Conservation (phyloP, 2,329 filamentous ascomycete species). For the Xylariaceae sp. region DNA sequence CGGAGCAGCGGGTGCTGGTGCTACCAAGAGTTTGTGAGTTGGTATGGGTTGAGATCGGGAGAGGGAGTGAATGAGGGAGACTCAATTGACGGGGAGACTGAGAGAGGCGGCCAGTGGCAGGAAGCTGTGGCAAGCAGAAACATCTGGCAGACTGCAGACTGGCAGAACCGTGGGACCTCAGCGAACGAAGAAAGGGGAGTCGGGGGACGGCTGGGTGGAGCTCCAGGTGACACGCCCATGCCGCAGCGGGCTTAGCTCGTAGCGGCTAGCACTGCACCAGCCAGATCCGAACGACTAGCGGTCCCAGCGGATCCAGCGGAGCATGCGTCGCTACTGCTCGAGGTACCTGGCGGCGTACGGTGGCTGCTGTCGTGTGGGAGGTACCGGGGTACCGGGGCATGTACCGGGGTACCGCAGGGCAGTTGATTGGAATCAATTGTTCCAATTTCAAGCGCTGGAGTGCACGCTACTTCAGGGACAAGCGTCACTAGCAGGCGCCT, state of each 20-base stretch:
- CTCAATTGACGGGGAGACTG: not conserved
- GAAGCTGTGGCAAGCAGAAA: not conserved
- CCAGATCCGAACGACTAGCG: not conserved
- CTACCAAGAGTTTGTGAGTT: not conserved
- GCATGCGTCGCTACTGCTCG: no score
- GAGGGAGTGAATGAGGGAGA: constrained; percentile 9
- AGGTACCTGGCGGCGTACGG: not conserved
- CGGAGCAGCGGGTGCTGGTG: not conserved
- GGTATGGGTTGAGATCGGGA: constrained; percentile 7
- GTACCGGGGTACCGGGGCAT: no score
- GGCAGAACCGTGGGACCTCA: not conserved
- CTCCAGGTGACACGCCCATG: not conserved
- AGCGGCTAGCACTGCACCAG: not conserved
- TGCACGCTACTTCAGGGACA: not conserved
- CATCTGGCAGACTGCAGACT: no score
- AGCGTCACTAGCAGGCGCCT: not conserved
- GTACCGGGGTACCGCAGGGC: not conserved
- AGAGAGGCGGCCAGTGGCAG: not conserved
- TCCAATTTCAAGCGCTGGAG: not conserved
- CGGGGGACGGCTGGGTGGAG: not conserved
- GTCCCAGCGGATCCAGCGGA: not conserved
- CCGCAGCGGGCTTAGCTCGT: not conserved
- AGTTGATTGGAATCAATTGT: not conserved
- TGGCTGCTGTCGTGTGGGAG: no score
- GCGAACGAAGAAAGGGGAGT: constrained; percentile 14